Evolutionary conservation across 768 basidiomycete genomes (phyloP), one percentile per base, ranked within the genome.

Genomic region (Suillus lakei): DNA sequence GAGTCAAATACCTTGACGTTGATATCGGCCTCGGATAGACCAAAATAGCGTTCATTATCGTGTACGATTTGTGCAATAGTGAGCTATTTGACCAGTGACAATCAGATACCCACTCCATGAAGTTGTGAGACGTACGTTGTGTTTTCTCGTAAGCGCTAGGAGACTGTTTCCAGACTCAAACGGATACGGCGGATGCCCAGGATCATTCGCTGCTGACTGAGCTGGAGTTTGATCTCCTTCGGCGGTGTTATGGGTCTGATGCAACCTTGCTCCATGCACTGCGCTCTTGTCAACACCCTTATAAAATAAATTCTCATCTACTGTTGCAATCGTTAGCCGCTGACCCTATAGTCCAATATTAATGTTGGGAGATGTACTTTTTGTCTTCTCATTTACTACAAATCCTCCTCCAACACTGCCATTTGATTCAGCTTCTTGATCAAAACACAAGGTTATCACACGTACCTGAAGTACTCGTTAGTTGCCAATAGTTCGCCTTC

Each of bases 291-390:
- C 88, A 32, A 96, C 92, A 21, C 92, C 89, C 77, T 94, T 95
- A 83, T 98, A 98, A 75, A 93, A 98, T 67, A 98, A 74, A 73
- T 98, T 98, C 79, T 98, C 96, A 70, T 95, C 95, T 62, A 90
- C 93, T 92, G 63, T 1, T 46, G 59, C 4, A 63, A 55, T 18
- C 7, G 39, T 59, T 41, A 59, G 58, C 39, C 26, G 58, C 39
- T 30, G 58, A 41, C 10, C 10, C 26, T 10, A 59, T 12, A 23
- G 41, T 41, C 26, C 4, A 41, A 18, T 28, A 38, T 41, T 7
- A 39, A 28, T 41, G 21, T 30, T 41, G 39, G 72, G 26, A 59
- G 38, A 58, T 58, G 64, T 69, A 90, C 92, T 89, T 83, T 96
- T 91, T 2, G 95, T 98, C 75, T 95, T 92, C 46, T 96, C 93